Percentiles rank a stretch among this genome's conserved stretches.
These are phyloP conservation scores for Aspergillus aculeatinus DNA, from an alignment of 2,329 filamentous ascomycete genomes.

Conservation along the genomic window DNA sequence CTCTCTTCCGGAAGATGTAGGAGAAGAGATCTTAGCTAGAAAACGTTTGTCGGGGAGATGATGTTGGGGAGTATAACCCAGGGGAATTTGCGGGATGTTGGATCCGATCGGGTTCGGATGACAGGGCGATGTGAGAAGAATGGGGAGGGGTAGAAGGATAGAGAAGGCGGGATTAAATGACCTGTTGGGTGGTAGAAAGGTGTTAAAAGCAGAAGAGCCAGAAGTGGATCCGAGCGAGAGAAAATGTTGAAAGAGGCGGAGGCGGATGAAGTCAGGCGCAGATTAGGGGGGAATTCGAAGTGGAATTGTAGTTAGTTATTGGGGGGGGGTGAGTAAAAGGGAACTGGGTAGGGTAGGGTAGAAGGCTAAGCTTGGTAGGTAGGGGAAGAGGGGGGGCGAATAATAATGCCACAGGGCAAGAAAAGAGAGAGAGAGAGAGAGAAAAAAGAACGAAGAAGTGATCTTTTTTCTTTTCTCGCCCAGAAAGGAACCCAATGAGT, in stretches of 20 bases:
- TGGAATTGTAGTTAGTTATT: background rate
- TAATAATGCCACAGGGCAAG: too few species aligned
- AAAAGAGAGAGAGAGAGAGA: constrained; percentile 1
- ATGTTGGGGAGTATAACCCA: constrained; percentile 31
- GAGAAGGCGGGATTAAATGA: constrained; percentile 9
- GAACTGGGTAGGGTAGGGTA: background rate
- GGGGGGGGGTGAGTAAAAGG: background rate
- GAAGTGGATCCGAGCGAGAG: constrained; percentile 2
- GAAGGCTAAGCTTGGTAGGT: background rate
- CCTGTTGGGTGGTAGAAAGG: constrained; percentile 2
- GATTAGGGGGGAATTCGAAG: background rate
- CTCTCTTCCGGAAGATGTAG: constrained; percentile 11
- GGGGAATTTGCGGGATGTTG: constrained; percentile 37
- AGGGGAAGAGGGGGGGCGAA: background rate
- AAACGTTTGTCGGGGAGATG: constrained; percentile 23
- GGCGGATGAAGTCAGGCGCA: background rate
- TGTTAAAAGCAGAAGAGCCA: constrained; percentile 8
- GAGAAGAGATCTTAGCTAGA: constrained; percentile 16
- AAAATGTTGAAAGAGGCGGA: background rate
- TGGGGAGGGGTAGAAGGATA: constrained; percentile 11
- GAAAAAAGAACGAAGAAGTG: constrained; percentile 6
- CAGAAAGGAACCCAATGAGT: constrained; percentile 4
- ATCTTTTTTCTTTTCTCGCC: background rate
- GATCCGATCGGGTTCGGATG: constrained; percentile 25
- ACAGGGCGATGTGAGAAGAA: constrained; percentile 3